Evolutionary conservation across 805 yeast genomes (phyloP).

Genomic region (Metschnikowia aberdeeniae): DNA sequence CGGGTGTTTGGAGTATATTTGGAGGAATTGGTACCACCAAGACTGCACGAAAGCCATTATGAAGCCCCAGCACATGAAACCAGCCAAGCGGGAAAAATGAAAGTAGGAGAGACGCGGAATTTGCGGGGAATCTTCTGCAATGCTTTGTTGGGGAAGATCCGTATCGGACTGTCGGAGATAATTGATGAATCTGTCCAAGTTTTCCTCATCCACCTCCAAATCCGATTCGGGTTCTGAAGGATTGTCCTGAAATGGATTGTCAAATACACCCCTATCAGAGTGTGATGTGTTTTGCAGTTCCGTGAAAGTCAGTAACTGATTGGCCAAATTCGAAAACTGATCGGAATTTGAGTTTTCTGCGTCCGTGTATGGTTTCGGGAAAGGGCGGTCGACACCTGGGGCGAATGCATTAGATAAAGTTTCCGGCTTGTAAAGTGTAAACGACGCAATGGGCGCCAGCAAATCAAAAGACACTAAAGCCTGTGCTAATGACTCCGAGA

Average conservation of each 20-base stretch:
- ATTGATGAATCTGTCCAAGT: slow-evolving; percentile 32
- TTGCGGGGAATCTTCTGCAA: neutral
- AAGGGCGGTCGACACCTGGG: neutral
- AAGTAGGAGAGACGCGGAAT: slow-evolving; percentile 37
- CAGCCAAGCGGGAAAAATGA: slow-evolving; percentile 64
- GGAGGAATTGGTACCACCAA: slow-evolving; percentile 83
- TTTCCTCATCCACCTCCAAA: slow-evolving; percentile 25
- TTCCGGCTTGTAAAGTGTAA: neutral
- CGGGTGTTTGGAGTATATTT: slow-evolving; percentile 78
- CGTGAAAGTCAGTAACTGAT: too few species aligned
- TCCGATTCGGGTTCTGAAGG: slow-evolving; percentile 1
- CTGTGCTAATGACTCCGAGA: slow-evolving; percentile 91
- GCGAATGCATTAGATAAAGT: neutral
- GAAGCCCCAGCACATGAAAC: slow-evolving; percentile 87
- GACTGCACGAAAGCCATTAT: slow-evolving; percentile 78
- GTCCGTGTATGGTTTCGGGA: neutral
- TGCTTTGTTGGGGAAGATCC: slow-evolving; percentile 5
- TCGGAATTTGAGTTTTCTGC: too few species aligned
- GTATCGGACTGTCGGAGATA: slow-evolving; percentile 28
- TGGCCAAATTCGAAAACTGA: too few species aligned
- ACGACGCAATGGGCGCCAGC: slow-evolving; percentile 5
- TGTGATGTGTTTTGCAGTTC: too few species aligned
- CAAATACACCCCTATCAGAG: neutral
- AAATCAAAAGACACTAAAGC: slow-evolving; percentile 40
- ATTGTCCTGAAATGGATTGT: neutral